Base-by-base conservation (phyloP, 768 basidiomycete genomes). In the Postia placenta region DNA sequence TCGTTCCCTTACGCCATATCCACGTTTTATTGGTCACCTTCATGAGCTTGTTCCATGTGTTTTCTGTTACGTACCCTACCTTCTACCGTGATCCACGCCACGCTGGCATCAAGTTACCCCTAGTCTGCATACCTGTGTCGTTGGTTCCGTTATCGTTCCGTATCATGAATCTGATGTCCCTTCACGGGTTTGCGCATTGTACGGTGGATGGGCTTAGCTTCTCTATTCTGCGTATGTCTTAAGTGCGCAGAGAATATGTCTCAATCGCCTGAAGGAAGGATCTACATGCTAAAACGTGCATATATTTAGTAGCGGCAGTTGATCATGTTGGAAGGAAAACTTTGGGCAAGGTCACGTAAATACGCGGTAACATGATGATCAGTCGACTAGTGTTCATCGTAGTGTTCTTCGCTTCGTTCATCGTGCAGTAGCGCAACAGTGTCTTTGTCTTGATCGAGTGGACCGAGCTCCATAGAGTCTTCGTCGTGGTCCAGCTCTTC, bases 401-500 rank as follows among this genome's bases (percentile, higher is more conserved):
- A n/a, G n/a, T n/a, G n/a, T n/a, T n/a, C n/a, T n/a, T n/a, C n/a
- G n/a, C n/a, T n/a, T n/a, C n/a, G n/a, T n/a, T n/a, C n/a, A n/a
- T n/a, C n/a, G n/a, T n/a, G n/a, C n/a, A n/a, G n/a, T n/a, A n/a
- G n/a, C n/a, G n/a, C n/a, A n/a, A n/a, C n/a, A n/a, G n/a, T n/a
- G n/a, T n/a, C n/a, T n/a, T n/a, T n/a, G n/a, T n/a, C n/a, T n/a
- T n/a, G n/a, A n/a, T n/a, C n/a, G n/a, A 35, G n/a, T 35, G 33
- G 33, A 9, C 9, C 9, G 9, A n/a, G 33, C n/a, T n/a, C 9
- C 33, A 35, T 9, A 35, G 33, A n/a, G 33, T 40, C 39, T 7
- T 11, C 39, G 19, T 19, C 9, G 39, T 19, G 9, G 11, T 40
- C 39, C 11, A 9, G 66, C 45, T 80, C 78, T 44, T 81, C 77